Evolutionary conservation across 176 grass and related monocot genomes (phyloP), one percentile per base, ranked within the genome.

Genomic region (Ampelocalamus luodianensis): DNA sequence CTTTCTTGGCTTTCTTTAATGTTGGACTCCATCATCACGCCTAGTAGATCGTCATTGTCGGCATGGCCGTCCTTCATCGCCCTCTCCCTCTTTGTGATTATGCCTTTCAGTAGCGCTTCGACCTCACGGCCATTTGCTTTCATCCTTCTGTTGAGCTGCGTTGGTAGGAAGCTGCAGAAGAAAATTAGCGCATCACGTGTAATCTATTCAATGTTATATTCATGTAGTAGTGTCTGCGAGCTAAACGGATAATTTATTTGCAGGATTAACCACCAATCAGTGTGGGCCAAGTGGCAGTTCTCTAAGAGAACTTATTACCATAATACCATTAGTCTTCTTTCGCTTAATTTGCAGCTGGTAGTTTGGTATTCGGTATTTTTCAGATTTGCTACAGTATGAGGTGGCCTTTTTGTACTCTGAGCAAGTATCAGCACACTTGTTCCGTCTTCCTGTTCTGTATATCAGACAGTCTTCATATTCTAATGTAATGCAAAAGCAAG

Each of bases 11-110:
- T 54, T 44, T 88, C 80, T 29, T 39, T 68, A 3, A 74, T 32
- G 49, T 89, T 97, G 4, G 85, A 68, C 29, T 94, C 83, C 64
- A 97, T 26, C 54, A 97, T 23, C 56, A 97, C 8, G n/a, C 87
- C 92, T 11, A 94, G 69, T 6, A 97, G 53, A 53, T 97, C 85
- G 16, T 85, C 78, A 0, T 84, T 85, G 3, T 49, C 55, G 4
- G 56, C 80, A 22, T 83, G 17, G 0, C 76, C 88, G 0, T 63
- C 80, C 59, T 44, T 43, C 40, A 85, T 92, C 4, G 71, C 82
- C 4, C 37, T 62, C 45, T 94, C 87, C 71, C 88, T 90, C 73
- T 89, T 83, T 5, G 37, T 63, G 74, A 97, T 89, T 82, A 94
- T 68, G 53, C 46, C 37, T 61, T 44, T 79, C 4, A 97, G 82